phyloP scores from a whole-genome alignment of 306 rosid genomes.

The Prunus campanulata region DNA sequence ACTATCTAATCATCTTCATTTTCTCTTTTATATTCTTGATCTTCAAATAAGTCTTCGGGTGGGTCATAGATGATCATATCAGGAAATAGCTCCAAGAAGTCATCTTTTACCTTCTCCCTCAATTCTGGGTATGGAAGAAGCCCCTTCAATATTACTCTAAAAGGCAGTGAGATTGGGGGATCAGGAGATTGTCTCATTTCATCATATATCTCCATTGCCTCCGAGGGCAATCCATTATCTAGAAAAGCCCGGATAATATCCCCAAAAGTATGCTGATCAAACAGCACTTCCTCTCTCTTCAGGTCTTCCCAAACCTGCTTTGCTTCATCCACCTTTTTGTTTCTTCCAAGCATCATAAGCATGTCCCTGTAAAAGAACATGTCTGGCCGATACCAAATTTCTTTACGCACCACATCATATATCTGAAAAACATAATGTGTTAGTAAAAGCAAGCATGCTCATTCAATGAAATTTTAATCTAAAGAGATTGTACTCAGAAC shows the following conservation, averaged over 20 bases:
- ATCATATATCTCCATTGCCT: conserved; percentile 74
- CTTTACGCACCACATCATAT: conserved; percentile 79
- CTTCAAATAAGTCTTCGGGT: conserved; percentile 91
- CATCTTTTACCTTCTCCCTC: conserved; percentile 75
- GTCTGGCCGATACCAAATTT: conserved; percentile 96
- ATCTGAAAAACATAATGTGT: conserved; percentile 39
- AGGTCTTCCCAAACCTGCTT: conserved; percentile 83
- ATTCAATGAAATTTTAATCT: no score
- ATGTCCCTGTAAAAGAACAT: conserved; percentile 90
- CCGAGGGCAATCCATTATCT: conserved; percentile 62
- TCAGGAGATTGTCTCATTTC: conserved; percentile 88
- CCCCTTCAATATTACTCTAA: conserved; percentile 83
- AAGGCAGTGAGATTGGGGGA: conserved; percentile 77
- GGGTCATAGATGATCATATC: conserved; percentile 86
- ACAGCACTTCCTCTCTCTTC: conserved; percentile 62
- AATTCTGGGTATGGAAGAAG: conserved; percentile 81
- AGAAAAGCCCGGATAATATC: conserved; percentile 69
- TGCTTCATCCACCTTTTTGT: conserved; percentile 63
- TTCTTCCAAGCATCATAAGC: conserved; percentile 92
- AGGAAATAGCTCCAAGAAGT: conserved; percentile 83
- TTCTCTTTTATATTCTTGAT: conserved; percentile 32
- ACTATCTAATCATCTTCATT: conserved; percentile 28
- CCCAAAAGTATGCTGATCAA: conserved; percentile 97
- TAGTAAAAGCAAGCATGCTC: neutral
- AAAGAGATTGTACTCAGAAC: no score